Conservation (phyloP, 441 rosid genomes). For the Pelargonium citronellum region DNA sequence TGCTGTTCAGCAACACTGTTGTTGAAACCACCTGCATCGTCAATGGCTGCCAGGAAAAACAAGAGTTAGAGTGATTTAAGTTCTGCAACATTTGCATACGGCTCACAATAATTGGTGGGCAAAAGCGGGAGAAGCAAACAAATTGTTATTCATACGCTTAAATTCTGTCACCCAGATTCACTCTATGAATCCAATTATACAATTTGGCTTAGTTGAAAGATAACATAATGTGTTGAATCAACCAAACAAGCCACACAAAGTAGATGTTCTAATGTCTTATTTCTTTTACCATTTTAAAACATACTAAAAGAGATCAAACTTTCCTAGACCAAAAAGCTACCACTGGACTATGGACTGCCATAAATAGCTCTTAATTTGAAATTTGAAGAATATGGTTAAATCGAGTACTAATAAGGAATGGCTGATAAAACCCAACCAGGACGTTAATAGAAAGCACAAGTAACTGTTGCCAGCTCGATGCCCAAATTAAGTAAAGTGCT, state of each 20-base stretch:
- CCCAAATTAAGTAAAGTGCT: conserved; percentile 7
- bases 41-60: conserved; percentile 49
- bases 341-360: background rate
- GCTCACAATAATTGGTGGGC: conserved; percentile 11
- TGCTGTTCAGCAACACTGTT: conserved; percentile 89
- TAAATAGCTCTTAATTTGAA: background rate
- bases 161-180: background rate
- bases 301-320: background rate
- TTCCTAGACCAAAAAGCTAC: background rate
- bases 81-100: background rate
- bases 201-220: background rate
- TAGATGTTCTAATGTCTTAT: background rate
- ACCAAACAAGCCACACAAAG: background rate
- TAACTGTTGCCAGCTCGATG: no score
- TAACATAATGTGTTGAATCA: background rate
- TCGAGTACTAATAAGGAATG: no score
- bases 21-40: conserved; percentile 85
- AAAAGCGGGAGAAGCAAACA: background rate
- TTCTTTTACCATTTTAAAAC: background rate
- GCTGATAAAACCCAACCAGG: no score
- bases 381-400: background rate
- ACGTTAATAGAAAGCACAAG: no score
- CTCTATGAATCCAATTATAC: background rate
- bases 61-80: background rate
- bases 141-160: background rate